Percentiles rank a stretch among this genome's conserved stretches.
Evolutionary conservation across 2,329 filamentous ascomycete genomes (phyloP).

Genomic region (Pseudocercospora musae): DNA sequence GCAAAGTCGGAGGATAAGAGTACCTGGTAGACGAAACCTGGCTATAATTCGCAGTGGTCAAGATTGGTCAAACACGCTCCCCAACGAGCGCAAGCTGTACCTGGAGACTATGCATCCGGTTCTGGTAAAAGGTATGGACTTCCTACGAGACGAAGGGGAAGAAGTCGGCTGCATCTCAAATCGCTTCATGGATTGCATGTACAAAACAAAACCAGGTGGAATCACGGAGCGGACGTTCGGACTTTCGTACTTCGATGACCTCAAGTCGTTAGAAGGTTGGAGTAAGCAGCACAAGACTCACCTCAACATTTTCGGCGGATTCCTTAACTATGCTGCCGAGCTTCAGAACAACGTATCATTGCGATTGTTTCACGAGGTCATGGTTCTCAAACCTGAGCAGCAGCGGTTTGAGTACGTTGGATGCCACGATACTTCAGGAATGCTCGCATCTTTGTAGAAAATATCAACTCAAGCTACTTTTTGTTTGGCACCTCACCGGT

Average conservation of each 20-base stretch:
- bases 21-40: constrained; percentile 42
- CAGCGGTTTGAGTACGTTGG: constrained; percentile 26
- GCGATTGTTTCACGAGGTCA: constrained; percentile 25
- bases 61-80: constrained; percentile 43
- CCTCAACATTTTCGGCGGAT: constrained; percentile 26
- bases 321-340: constrained; percentile 25
- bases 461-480: background rate
- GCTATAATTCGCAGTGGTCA: constrained; percentile 47
- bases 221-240: constrained; percentile 26
- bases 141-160: constrained; percentile 43
- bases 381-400: constrained; percentile 24
- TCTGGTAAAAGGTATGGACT: constrained; percentile 44
- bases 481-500: background rate
- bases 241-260: constrained; percentile 26
- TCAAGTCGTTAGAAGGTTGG: constrained; percentile 23
- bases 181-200: constrained; percentile 43
- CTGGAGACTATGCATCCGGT: constrained; percentile 47
- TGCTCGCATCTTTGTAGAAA: constrained; percentile 17
- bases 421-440: constrained; percentile 24
- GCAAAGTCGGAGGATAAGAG: constrained; percentile 26
- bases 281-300: constrained; percentile 28
- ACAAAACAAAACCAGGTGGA: constrained; percentile 5
- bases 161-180: constrained; percentile 46
- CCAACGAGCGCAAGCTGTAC: constrained; percentile 44
- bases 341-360: constrained; percentile 23